phyloP scores from a whole-genome alignment of 345 rosid species.

The Corymbia maculata region DNA sequence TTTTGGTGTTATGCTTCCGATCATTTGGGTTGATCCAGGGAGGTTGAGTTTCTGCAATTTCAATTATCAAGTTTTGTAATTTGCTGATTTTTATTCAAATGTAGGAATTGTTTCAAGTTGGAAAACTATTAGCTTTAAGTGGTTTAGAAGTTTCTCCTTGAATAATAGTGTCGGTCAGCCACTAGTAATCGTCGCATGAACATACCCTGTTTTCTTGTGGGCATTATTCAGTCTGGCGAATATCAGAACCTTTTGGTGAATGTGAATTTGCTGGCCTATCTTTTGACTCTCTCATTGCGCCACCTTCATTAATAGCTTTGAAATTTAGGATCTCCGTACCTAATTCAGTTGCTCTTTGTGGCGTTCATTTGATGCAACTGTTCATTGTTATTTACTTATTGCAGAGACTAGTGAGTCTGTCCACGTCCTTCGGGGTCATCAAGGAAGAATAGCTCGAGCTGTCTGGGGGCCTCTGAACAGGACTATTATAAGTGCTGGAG shows the following conservation, averaged over 20 bases:
- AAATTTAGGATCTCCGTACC: background rate
- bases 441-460: constrained; percentile 84
- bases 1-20: background rate
- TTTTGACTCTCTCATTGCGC: background rate
- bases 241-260: background rate
- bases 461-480: constrained; percentile 89
- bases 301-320: background rate
- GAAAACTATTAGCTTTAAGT: background rate
- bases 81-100: background rate
- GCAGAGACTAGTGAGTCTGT: constrained; percentile 67
- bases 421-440: constrained; percentile 53
- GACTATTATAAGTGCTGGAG: constrained; percentile 84
- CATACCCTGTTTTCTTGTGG: background rate
- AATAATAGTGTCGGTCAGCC: background rate
- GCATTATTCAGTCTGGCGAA: background rate
- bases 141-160: background rate
- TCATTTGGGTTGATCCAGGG: background rate
- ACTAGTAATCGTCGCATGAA: background rate
- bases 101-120: background rate
- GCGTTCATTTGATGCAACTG: background rate
- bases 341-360: background rate
- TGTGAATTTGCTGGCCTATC: background rate
- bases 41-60: background rate
- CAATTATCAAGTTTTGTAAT: background rate
- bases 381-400: background rate